A percentile compares a stretch with the other conserved stretches of the same genome.
These are phyloP conservation scores for Bullera alba DNA, from an alignment of 768 basidiomycete genomes.

Conservation along the genomic window DNA sequence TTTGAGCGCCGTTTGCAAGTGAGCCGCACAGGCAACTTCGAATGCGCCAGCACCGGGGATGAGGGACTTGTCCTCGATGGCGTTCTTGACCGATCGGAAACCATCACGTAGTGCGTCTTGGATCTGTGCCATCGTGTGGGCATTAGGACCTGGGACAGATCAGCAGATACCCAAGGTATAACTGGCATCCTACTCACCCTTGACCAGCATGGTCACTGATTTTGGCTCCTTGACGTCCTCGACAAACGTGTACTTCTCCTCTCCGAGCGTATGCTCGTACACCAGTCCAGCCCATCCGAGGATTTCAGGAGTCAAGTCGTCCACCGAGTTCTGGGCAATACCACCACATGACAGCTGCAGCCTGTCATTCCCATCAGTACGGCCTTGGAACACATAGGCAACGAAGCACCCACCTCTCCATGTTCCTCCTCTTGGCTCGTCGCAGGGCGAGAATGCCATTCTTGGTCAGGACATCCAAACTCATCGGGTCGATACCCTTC, in stretches of 20 bases:
- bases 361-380: conserved; percentile 48
- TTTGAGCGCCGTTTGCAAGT: conserved; percentile 72
- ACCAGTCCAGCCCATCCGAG: conserved; percentile 97
- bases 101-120: conserved; percentile 98
- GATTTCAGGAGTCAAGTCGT: conserved; percentile 82
- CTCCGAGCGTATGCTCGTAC: conserved; percentile 97
- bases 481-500: conserved; percentile 97
- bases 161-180: background rate
- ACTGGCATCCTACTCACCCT: conserved; percentile 51
- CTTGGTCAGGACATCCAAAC: conserved; percentile 90
- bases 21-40: conserved; percentile 82
- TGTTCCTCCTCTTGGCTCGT: conserved; percentile 93
- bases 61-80: conserved; percentile 77
- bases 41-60: conserved; percentile 98
- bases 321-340: conserved; percentile 92
- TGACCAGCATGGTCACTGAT: conserved; percentile 91
- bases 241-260: conserved; percentile 96
- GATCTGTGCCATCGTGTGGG: conserved; percentile 91
- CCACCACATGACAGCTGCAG: conserved; percentile 92
- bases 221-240: conserved; percentile 94
- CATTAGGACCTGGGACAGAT: conserved; percentile 62
- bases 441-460: conserved; percentile 91
- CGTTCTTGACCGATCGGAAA: conserved; percentile 91
- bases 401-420: conserved; percentile 88
- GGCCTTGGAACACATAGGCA: no score